A percentile compares a stretch with the other conserved stretches of the same genome.
phyloP scores from a whole-genome alignment of 306 rosid genomes.

The Dalbergia oliveri region DNA sequence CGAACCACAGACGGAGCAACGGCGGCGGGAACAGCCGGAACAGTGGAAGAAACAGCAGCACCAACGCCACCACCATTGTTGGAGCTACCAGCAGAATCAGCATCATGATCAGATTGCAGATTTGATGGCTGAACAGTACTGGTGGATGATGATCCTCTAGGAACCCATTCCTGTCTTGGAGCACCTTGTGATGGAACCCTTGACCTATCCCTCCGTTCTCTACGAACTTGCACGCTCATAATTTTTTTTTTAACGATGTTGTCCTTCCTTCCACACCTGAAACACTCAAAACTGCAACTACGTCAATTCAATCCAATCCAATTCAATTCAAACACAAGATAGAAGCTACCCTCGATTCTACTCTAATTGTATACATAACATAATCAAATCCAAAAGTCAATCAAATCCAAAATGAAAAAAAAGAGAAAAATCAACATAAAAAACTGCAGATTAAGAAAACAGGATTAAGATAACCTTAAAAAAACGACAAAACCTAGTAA shows the following conservation, averaged over 20 bases:
- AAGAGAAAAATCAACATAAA: not conserved
- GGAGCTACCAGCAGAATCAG: constrained; percentile 28
- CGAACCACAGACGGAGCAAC: constrained; percentile 19
- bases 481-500: not conserved
- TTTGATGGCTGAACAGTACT: constrained; percentile 29
- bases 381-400: constrained; percentile 1
- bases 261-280: constrained; percentile 29
- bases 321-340: constrained; percentile 6
- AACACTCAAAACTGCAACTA: constrained; percentile 36
- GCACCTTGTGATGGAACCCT: constrained; percentile 54
- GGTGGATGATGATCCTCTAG: constrained; percentile 56
- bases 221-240: constrained; percentile 61
- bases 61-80: constrained; percentile 13
- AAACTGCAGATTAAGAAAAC: constrained; percentile 1
- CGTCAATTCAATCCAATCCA: constrained; percentile 29
- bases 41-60: not conserved
- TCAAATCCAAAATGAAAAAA: not conserved
- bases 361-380: not conserved
- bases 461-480: not conserved
- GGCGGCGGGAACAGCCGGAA: not conserved
- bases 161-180: constrained; percentile 74
- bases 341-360: not conserved
- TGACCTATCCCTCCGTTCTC: constrained; percentile 69
- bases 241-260: constrained; percentile 17
- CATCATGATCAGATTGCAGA: constrained; percentile 21